These are phyloP conservation scores for Penicillium turbatum DNA, from an alignment of 495 filamentous ascomycete species.

Conservation along the genomic window DNA sequence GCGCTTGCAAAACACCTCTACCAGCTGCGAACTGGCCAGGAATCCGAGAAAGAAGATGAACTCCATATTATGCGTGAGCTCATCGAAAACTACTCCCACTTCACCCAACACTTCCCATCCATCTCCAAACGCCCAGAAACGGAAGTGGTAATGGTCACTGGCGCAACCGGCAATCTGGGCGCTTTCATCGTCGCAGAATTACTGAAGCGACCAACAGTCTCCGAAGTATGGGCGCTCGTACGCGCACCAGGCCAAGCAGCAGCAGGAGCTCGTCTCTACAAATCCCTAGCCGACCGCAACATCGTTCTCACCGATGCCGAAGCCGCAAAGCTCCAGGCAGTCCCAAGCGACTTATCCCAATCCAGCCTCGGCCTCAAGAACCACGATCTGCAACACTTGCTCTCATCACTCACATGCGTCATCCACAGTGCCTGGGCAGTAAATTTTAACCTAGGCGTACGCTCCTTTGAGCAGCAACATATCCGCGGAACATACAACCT, in stretches of 20 bases:
- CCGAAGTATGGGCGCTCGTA: slow-evolving; percentile 54
- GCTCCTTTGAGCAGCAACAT: slow-evolving; percentile 55
- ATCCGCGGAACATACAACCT: slow-evolving; percentile 56
- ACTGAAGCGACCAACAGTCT: slow-evolving; percentile 24
- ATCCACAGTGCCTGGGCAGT: slow-evolving; percentile 68
- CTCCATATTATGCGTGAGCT: slow-evolving; percentile 29
- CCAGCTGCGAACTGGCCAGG: slow-evolving; percentile 20
- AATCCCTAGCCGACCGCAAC: slow-evolving; percentile 20
- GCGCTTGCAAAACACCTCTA: slow-evolving; percentile 31
- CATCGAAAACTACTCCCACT: slow-evolving; percentile 38
- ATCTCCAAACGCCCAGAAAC: slow-evolving; percentile 10
- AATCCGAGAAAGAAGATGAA: slow-evolving; percentile 24
- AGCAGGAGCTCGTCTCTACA: slow-evolving; percentile 21
- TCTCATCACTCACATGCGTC: slow-evolving; percentile 41
- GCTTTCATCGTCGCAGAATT: slow-evolving; percentile 51
- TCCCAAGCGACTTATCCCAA: slow-evolving; percentile 28
- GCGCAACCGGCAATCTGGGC: slow-evolving; percentile 60
- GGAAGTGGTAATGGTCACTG: slow-evolving; percentile 45
- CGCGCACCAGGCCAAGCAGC: slow-evolving; percentile 38
- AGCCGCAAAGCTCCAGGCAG: slow-evolving; percentile 20
- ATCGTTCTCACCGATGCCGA: slow-evolving; percentile 16
- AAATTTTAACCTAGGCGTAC: slow-evolving; percentile 64
- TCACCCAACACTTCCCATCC: slow-evolving; percentile 33
- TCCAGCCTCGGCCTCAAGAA: slow-evolving; percentile 43
- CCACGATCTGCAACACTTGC: slow-evolving; percentile 37